Conservation (phyloP, 768 basidiomycete species). For the Termitomyces sp. region DNA sequence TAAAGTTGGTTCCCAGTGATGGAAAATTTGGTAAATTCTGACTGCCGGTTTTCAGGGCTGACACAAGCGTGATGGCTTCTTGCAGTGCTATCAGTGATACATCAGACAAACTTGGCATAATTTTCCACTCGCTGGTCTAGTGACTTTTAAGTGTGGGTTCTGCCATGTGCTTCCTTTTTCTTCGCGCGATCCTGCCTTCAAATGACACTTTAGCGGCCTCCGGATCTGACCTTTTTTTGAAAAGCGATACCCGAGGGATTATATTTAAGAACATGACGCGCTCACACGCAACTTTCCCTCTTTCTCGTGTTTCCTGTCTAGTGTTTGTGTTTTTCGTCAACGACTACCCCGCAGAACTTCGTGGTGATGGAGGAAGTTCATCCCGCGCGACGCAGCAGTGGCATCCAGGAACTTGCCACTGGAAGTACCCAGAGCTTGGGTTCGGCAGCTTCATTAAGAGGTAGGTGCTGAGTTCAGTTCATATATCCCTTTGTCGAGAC, state of each 20-base stretch:
- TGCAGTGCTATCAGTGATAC: background rate
- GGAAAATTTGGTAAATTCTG: background rate
- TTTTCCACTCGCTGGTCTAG: constrained; percentile 10
- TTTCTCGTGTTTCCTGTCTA: constrained; percentile 13
- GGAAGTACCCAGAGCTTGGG: constrained; percentile 24
- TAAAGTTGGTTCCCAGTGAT: background rate
- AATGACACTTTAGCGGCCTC: background rate
- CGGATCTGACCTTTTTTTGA: constrained; percentile 7
- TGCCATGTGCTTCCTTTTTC: constrained; percentile 22
- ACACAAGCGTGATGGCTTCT: background rate
- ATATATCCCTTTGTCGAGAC: background rate
- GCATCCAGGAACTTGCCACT: constrained; percentile 24
- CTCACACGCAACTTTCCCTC: background rate
- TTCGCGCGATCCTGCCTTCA: constrained; percentile 19
- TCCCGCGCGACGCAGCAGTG: constrained; percentile 30
- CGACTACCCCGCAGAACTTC: constrained; percentile 8
- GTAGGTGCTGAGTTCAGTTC: constrained; percentile 14
- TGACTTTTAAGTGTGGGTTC: constrained; percentile 14
- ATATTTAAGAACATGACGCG: constrained; percentile 11
- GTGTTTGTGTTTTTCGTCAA: constrained; percentile 6
- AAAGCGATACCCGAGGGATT: constrained; percentile 1
- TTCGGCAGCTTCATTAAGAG: constrained; percentile 29
- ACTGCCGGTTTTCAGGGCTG: background rate
- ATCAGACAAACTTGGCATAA: background rate
- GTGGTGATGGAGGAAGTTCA: constrained; percentile 29